A percentile compares a stretch with the other conserved stretches of the same genome.
Conservation (phyloP, 164 flowering plant species). For the Sextonia rubra region DNA sequence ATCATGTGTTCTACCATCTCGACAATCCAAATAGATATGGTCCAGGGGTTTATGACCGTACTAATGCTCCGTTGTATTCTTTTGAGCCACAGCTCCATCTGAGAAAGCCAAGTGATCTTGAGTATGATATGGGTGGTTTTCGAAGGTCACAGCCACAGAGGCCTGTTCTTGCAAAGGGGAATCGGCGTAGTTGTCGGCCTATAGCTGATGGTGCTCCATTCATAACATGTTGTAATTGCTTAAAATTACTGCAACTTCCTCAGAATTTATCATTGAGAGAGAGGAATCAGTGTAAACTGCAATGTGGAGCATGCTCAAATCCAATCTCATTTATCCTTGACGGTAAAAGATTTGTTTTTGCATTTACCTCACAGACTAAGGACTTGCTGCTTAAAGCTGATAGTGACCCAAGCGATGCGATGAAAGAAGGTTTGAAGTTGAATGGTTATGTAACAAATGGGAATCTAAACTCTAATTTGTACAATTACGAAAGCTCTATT, state of each 20-base stretch:
- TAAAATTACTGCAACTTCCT: constrained; percentile 59
- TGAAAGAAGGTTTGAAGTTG: constrained; percentile 16
- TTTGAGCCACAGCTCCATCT: constrained; percentile 28
- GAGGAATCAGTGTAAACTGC: constrained; percentile 39
- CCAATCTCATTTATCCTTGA: constrained; percentile 34
- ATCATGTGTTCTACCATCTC: constrained; percentile 29
- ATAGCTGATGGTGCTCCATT: constrained; percentile 80
- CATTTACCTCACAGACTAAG: constrained; percentile 19
- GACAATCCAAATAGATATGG: constrained; percentile 28
- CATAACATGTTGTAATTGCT: constrained; percentile 65
- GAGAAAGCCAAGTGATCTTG: constrained; percentile 46
- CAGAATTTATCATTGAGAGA: constrained; percentile 24
- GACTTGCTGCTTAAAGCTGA: constrained; percentile 6
- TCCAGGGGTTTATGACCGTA: constrained; percentile 24
- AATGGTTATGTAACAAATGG: constrained; percentile 13
- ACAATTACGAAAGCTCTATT: constrained; percentile 28
- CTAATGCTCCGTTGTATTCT: constrained; percentile 21
- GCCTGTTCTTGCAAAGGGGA: constrained; percentile 22
- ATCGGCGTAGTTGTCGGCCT: constrained; percentile 38
- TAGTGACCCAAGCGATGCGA: constrained; percentile 20
- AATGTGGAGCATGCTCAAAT: constrained; percentile 69
- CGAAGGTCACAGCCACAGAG: constrained; percentile 30
- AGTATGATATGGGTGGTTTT: constrained; percentile 32
- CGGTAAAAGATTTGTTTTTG: constrained; percentile 37
- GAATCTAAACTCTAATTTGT: constrained; percentile 25